These are phyloP conservation scores for Adansonia madagascariensis DNA, from an alignment of 441 rosid species.

Conservation along the genomic window DNA sequence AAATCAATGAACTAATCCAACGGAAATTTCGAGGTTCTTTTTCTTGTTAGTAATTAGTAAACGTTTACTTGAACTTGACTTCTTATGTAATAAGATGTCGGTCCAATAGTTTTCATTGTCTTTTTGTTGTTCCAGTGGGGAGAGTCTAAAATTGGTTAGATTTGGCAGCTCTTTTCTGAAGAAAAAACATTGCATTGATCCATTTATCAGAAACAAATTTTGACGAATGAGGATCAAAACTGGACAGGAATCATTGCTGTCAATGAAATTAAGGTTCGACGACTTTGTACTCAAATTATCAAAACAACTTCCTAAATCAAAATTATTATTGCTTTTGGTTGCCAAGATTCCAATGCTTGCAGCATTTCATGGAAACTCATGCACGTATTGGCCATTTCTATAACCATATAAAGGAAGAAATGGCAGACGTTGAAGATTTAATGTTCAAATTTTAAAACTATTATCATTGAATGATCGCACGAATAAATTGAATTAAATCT, in stretches of 20 bases:
- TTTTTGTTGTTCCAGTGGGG: too few relatives aligned
- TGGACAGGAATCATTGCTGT: neutral
- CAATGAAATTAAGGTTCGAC: neutral
- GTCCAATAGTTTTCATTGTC: neutral
- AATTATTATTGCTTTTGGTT: neutral
- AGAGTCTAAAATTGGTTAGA: neutral
- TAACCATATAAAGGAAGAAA: too few relatives aligned
- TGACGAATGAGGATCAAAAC: neutral
- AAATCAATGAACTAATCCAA: neutral
- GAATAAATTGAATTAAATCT: too few relatives aligned
- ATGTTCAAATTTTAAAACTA: too few relatives aligned
- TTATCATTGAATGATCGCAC: neutral
- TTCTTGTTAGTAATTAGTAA: neutral
- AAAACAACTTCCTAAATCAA: neutral
- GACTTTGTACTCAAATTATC: conserved; percentile 5
- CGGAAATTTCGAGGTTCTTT: neutral
- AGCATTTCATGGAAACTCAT: neutral
- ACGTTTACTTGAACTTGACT: neutral
- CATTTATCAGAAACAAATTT: neutral
- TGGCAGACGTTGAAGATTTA: too few relatives aligned
- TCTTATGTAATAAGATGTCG: neutral
- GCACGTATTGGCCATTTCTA: neutral
- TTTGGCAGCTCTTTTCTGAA: neutral
- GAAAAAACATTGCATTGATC: neutral
- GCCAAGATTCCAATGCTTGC: neutral